Evolutionary conservation across 139 green algal genomes (phyloP), one percentile per base, ranked within the genome.

Genomic region (Tetradesmus lagerheimii): DNA sequence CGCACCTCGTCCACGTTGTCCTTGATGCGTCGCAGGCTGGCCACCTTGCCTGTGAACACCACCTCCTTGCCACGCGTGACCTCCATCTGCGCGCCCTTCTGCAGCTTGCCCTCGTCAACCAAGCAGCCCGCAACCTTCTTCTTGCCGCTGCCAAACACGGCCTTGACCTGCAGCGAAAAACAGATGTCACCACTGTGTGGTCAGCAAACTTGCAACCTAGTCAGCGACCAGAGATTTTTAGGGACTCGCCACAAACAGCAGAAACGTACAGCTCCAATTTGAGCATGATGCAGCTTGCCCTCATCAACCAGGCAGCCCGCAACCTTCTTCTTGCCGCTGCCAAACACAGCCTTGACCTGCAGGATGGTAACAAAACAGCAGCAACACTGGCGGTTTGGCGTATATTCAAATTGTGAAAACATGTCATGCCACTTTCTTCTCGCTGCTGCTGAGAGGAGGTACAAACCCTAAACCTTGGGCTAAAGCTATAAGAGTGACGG

Each of bases 1-100:
- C 75, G 27, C 78, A 99, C 96, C 94, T 99, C 96, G 11, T 96
- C 95, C 18, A 99, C 98, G n/a, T 94, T 83, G 76, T 99, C 98
- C 95, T 99, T 99, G 43, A 99, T 92, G 34, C 97, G 92, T 35
- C 97, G 94, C 88, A 99, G 93, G 29, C 92, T 97, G 0, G 84
- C 87, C 27, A 99, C 76, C 88, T 93, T 93, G 79, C 98, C 97
- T 64, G 97, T 95, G 83, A 94, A 94, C 75, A 99, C 92, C 20
- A 83, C 47, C 47, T 92, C 88, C 91, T 96, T 97, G 80, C 94
- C 94, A n/a, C 96, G 92, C 89, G 47, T 93, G 4, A 97, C 94
- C 47, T 92, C 89, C 18, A 96, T 84, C 53, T 90, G 62, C 11
- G 84, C 78, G 9, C 64, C 84, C 88, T 94, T 95, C 35, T 87